A percentile compares a stretch with the other conserved stretches of the same genome.
phyloP scores from a whole-genome alignment of 2,329 filamentous ascomycete genomes.

The Camillea tinctor region DNA sequence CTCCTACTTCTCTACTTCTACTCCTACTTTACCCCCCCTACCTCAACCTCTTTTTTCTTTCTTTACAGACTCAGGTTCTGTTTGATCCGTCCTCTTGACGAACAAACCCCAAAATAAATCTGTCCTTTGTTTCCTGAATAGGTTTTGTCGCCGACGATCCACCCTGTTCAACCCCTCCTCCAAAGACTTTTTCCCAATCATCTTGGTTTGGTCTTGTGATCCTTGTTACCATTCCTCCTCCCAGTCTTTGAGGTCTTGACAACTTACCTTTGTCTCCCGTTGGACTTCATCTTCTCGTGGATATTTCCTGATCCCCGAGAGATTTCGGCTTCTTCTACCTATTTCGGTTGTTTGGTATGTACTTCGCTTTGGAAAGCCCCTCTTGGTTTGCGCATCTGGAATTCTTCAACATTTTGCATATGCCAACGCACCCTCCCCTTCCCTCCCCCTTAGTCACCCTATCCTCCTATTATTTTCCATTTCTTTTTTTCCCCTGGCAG shows the following conservation, averaged over 20 bases:
- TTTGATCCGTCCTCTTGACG: neutral
- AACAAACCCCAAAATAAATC: conserved; percentile 1
- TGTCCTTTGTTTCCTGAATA: conserved; percentile 15
- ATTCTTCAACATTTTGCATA: neutral
- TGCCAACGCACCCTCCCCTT: conserved; percentile 1
- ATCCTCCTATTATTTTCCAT: neutral
- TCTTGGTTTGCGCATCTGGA: neutral
- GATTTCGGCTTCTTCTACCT: conserved; percentile 13
- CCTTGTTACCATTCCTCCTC: conserved; percentile 8
- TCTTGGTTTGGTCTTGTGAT: conserved; percentile 18
- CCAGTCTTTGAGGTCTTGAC: conserved; percentile 22
- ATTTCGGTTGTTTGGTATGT: conserved; percentile 17
- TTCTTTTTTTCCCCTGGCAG: neutral
- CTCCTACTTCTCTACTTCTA: conserved; percentile 7
- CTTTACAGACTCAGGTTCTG: conserved; percentile 2
- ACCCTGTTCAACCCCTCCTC: conserved; percentile 13
- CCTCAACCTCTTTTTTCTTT: conserved; percentile 1
- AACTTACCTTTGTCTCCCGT: conserved; percentile 22
- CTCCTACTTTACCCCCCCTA: conserved; percentile 5
- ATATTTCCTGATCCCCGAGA: conserved; percentile 14
- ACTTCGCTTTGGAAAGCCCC: conserved; percentile 3
- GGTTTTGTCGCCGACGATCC: conserved; percentile 8
- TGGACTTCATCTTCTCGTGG: conserved; percentile 19
- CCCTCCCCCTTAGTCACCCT: neutral
- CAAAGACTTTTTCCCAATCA: conserved; percentile 8